phyloP scores from a whole-genome alignment of 345 rosid genomes.

The Syzygium grande region DNA sequence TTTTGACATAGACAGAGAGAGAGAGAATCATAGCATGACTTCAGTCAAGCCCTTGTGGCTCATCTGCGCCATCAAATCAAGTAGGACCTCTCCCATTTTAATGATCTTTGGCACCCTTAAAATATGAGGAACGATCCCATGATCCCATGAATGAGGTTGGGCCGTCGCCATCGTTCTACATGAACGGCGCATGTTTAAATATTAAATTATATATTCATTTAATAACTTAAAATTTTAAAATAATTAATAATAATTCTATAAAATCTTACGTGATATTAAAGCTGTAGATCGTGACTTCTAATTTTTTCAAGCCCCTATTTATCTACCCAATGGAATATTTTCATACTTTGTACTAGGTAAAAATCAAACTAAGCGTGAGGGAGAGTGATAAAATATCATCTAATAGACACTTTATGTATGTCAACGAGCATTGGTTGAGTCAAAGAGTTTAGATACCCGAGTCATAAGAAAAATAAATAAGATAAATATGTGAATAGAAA shows the following conservation, averaged over 20 bases:
- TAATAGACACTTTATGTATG: neutral
- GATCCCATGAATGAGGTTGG: neutral
- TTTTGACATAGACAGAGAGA: neutral
- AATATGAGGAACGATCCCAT: neutral
- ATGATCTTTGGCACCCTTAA: neutral
- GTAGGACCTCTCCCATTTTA: neutral
- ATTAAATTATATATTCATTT: no score
- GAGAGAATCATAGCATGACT: neutral
- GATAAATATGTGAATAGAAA: neutral
- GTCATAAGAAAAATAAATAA: neutral
- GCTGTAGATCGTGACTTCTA: no score
- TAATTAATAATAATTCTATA: no score
- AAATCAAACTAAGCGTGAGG: no score
- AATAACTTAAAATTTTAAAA: no score
- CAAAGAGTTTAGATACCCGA: neutral
- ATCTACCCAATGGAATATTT: no score
- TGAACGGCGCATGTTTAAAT: neutral
- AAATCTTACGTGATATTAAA: no score
- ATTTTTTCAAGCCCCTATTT: no score
- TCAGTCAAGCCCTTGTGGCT: neutral
- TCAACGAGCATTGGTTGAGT: neutral
- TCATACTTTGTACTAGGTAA: no score
- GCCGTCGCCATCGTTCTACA: neutral
- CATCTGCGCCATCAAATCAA: rapidly evolving
- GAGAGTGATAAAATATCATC: no score